Base-by-base conservation (phyloP, 2,329 filamentous ascomycete genomes). In the Paecilomyces sp. region DNA sequence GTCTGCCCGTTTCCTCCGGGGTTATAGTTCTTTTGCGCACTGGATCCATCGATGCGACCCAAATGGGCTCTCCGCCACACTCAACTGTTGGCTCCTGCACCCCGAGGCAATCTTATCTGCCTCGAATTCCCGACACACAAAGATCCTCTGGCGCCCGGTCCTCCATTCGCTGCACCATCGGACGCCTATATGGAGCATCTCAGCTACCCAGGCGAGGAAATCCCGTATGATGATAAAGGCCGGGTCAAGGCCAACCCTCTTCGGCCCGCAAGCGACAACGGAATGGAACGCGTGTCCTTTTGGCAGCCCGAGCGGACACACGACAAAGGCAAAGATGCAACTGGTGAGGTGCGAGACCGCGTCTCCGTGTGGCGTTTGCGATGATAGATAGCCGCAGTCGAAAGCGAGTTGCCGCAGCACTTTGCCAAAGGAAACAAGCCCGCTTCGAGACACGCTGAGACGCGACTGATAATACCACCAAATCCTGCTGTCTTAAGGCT, bases 61-160 rank as follows among this genome's bases (percentile, higher is more conserved):
- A 67, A 73, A 25, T 88, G 85, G 85, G 81, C 85, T 2, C 72
- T 77, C 15, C 79, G 83, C 22, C 82, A 84, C 70, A 77, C 77
- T 3, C 74, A 82, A 58, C 76, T 88, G 7, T 78, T 88, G 11
- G 74, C 80, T 13, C 74, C 79, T 13, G 72, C 74, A 1, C 72
- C 72, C 2, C 62, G 61, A 1, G 84, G 84, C 5, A 75, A 77
- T 55, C 76, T 88, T 58, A 78, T 88, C 55, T 87, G 85, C 74
- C 82, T 96, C 62, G 91, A 96, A 71, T 95, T 89, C 71, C 91
- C 91, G 9, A 85, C 88, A 1, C 82, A 84, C 62, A 94, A 92
- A 72, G 80, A 85, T 51, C 82, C 87, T 9, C 79, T 79, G 11
- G 79, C 82, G 9, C 81, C 81, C 9, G 91, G 91, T 0, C 91